Evolutionary conservation across 2,329 filamentous ascomycete species (phyloP).

Genomic region (Aspergillus pseudoterreus): DNA sequence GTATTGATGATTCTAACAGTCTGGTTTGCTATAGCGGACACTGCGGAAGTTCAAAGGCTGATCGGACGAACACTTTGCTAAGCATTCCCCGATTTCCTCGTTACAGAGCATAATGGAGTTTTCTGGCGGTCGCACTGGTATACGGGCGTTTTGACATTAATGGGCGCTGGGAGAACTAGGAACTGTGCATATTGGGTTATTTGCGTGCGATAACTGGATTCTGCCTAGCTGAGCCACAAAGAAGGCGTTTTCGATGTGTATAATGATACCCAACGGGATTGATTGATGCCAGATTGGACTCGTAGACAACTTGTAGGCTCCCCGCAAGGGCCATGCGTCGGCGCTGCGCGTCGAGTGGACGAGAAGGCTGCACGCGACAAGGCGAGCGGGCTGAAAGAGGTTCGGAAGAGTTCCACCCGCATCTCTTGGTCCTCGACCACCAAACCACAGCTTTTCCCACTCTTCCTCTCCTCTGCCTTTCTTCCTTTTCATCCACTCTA

Average conservation of each 20-base stretch:
- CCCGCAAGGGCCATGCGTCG: not conserved
- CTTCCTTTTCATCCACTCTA: constrained; percentile 11
- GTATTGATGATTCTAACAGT: constrained; percentile 6
- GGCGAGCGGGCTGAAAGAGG: constrained; percentile 13
- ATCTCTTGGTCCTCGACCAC: constrained; percentile 23
- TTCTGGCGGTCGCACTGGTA: too few relatives aligned
- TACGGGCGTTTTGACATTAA: too few relatives aligned
- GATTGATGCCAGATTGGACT: not conserved
- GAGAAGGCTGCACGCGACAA: constrained; percentile 18
- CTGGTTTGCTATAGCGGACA: constrained; percentile 49
- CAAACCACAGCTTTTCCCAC: constrained; percentile 10
- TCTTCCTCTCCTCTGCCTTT: constrained; percentile 9
- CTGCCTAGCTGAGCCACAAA: too few relatives aligned
- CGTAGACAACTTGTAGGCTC: not conserved
- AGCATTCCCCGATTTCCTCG: not conserved
- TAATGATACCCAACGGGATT: not conserved
- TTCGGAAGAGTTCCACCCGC: constrained; percentile 33
- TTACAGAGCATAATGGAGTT: not conserved
- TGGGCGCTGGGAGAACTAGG: too few relatives aligned
- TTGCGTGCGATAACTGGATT: too few relatives aligned
- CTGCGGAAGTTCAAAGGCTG: constrained; percentile 67
- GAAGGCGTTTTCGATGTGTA: too few relatives aligned
- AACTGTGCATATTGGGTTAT: too few relatives aligned
- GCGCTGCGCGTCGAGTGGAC: not conserved
- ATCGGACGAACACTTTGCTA: constrained; percentile 21